phyloP scores from a whole-genome alignment of 768 basidiomycete genomes.

The Leccinum subtestaceum region DNA sequence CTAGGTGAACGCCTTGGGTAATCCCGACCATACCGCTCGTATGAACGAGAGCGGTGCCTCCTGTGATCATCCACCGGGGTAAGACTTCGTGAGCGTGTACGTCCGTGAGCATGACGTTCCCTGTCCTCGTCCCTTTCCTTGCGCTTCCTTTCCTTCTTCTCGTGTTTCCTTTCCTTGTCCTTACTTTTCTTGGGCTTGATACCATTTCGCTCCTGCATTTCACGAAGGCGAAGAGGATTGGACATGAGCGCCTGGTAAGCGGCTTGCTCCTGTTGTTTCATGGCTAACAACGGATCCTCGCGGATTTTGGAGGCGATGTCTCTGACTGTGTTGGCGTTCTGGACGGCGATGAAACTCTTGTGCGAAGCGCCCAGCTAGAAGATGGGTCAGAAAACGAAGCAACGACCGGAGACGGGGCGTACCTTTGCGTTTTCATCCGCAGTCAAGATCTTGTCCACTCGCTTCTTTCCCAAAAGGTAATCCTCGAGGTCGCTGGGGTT shows the following conservation, averaged over 20 bases:
- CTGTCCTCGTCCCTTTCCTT: slow-evolving; percentile 17
- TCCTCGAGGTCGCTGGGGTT: slow-evolving; percentile 94
- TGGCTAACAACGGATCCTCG: slow-evolving; percentile 94
- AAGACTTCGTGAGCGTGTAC: slow-evolving; percentile 30
- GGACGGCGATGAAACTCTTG: slow-evolving; percentile 91
- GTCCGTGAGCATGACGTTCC: slow-evolving; percentile 35
- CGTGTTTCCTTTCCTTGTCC: slow-evolving; percentile 52
- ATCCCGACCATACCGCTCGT: slow-evolving; percentile 26
- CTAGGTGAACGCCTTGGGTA: slow-evolving; percentile 43
- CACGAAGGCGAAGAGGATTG: slow-evolving; percentile 80
- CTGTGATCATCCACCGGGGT: slow-evolving; percentile 30
- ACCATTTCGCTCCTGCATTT: slow-evolving; percentile 80
- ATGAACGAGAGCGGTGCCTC: slow-evolving; percentile 30
- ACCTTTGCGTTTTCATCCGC: slow-evolving; percentile 92
- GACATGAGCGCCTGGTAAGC: slow-evolving; percentile 83
- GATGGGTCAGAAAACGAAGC: slow-evolving; percentile 6
- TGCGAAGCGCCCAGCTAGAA: slow-evolving; percentile 76
- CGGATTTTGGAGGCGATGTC: slow-evolving; percentile 93
- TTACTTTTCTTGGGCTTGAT: slow-evolving; percentile 78
- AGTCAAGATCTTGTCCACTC: slow-evolving; percentile 93
- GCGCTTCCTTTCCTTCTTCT: slow-evolving; percentile 47
- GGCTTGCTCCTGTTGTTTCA: slow-evolving; percentile 97
- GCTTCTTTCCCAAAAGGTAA: slow-evolving; percentile 94
- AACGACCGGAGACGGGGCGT: slow-evolving; percentile 12
- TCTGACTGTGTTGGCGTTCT: slow-evolving; percentile 87